These are phyloP conservation scores for Fomes fomentarius DNA, from an alignment of 1,284 basidiomycete species.

Conservation along the genomic window DNA sequence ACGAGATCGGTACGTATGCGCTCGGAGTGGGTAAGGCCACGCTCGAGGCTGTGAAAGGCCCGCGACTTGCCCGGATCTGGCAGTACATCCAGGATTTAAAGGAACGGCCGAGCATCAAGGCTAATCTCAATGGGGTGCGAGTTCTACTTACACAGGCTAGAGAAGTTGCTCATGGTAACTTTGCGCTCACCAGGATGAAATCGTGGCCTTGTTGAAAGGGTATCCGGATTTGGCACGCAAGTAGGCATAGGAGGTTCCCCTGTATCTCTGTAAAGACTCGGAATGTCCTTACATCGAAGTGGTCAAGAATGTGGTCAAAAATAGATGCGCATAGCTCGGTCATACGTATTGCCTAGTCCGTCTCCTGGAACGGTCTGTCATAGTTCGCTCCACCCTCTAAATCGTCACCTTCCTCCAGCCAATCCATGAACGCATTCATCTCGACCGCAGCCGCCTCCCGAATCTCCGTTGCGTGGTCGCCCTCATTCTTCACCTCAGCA, in stretches of 20 bases:
- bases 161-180: no score
- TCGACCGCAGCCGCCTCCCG: constrained; percentile 41
- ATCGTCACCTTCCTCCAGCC: constrained; percentile 47
- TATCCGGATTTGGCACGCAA: no score
- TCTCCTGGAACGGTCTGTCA: constrained; percentile 3
- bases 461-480: constrained; percentile 33
- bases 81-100: constrained; percentile 24
- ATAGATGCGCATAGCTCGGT: no score
- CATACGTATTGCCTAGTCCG: not conserved
- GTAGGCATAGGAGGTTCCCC: no score
- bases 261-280: no score
- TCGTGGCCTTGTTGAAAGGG: no score
- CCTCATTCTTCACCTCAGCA: constrained; percentile 32
- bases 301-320: no score
- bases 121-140: no score
- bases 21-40: constrained; percentile 32
- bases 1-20: constrained; percentile 35
- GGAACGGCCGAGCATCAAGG: no score
- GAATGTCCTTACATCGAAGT: no score
- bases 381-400: constrained; percentile 27
- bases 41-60: constrained; percentile 25
- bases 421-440: constrained; percentile 53
- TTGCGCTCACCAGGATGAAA: no score
- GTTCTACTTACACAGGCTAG: no score
- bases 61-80: constrained; percentile 33